These are phyloP conservation scores for Diaporthe velutina DNA, from an alignment of 2,329 filamentous ascomycete genomes.

Conservation along the genomic window DNA sequence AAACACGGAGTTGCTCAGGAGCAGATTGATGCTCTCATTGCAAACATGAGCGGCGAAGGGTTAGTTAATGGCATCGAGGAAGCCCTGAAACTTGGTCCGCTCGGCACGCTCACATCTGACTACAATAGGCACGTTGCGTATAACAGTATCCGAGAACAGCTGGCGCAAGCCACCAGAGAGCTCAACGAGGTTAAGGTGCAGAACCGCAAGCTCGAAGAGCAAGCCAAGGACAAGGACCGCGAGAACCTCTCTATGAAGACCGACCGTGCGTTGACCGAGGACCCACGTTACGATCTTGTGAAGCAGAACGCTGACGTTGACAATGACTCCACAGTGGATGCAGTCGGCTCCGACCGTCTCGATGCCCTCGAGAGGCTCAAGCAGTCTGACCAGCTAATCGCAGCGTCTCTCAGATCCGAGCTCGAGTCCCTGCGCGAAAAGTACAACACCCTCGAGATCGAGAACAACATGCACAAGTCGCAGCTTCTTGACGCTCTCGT, in stretches of 20 bases:
- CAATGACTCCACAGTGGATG: conserved; percentile 57
- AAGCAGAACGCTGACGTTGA: conserved; percentile 43
- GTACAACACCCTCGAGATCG: conserved; percentile 60
- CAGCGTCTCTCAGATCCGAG: conserved; percentile 69
- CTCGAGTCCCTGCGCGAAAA: conserved; percentile 68
- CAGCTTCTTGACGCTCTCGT: conserved; percentile 72
- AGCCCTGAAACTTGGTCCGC: conserved; percentile 47
- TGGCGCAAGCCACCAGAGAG: conserved; percentile 60
- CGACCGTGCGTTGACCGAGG: conserved; percentile 59
- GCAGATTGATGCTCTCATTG: conserved; percentile 68
- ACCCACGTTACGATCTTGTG: conserved; percentile 31
- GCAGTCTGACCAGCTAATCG: conserved; percentile 69
- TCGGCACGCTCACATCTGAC: conserved; percentile 58
- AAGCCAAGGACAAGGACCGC: conserved; percentile 66
- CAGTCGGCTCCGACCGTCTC: conserved; percentile 65
- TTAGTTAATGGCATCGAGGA: conserved; percentile 60
- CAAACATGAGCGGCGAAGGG: conserved; percentile 66
- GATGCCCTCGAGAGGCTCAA: conserved; percentile 71
- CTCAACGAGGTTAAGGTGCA: conserved; percentile 60
- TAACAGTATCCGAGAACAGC: conserved; percentile 63
- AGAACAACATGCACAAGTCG: conserved; percentile 69
- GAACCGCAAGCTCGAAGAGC: conserved; percentile 59
- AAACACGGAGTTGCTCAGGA: conserved; percentile 69
- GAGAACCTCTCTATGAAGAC: conserved; percentile 66
- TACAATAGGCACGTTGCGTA: conserved; percentile 67